phyloP scores from a whole-genome alignment of 192 early-diverging fungal species.

The Podila minutissima region DNA sequence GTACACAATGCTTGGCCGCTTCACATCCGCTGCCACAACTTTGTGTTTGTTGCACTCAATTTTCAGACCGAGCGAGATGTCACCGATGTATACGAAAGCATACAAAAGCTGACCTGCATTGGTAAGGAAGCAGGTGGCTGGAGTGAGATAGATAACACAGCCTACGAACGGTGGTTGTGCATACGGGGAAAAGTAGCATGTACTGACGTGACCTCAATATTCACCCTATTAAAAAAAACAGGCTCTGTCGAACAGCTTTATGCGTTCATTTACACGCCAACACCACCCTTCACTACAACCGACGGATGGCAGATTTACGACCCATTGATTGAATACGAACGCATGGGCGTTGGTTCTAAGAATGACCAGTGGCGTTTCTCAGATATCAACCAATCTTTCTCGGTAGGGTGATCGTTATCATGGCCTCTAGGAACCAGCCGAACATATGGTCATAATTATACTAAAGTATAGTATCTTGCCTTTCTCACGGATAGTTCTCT shows the following conservation, averaged over 20 bases:
- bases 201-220: too few relatives aligned
- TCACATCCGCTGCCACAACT: slow-evolving; percentile 83
- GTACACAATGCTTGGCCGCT: slow-evolving; percentile 57
- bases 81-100: slow-evolving; percentile 77
- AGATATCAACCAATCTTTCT: slow-evolving; percentile 77
- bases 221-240: slow-evolving; percentile 18
- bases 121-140: slow-evolving; percentile 52
- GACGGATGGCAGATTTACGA: slow-evolving; percentile 83
- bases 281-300: slow-evolving; percentile 43
- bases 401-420: slow-evolving; percentile 53
- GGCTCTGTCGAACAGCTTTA: slow-evolving; percentile 78
- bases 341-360: slow-evolving; percentile 81
- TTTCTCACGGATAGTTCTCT: slow-evolving; percentile 69
- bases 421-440: neutral
- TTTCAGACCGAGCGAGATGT: slow-evolving; percentile 75
- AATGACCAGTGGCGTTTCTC: slow-evolving; percentile 83
- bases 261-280: slow-evolving; percentile 76
- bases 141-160: neutral
- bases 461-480: neutral
- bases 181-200: too few relatives aligned
- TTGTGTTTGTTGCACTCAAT: slow-evolving; percentile 76
- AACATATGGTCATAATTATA: neutral
- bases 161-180: neutral
- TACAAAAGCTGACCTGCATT: slow-evolving; percentile 86
- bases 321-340: slow-evolving; percentile 77